These are phyloP conservation scores for Solanum hybrid DNA, from an alignment of 305 asterid species.

Conservation along the genomic window DNA sequence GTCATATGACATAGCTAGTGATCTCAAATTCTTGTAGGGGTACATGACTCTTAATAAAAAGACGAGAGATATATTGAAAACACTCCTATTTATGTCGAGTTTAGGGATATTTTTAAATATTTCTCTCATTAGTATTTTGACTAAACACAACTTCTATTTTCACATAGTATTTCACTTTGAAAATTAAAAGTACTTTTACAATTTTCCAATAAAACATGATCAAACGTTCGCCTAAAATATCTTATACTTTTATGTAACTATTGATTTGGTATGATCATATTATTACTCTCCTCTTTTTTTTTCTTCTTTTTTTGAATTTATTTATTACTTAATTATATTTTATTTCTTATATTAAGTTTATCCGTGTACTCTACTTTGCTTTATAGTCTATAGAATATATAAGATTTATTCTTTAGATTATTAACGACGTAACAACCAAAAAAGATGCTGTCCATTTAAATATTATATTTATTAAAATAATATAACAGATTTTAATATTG, in stretches of 20 bases:
- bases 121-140: no score
- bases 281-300: background rate
- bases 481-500: background rate
- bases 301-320: background rate
- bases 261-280: background rate
- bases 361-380: background rate
- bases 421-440: background rate
- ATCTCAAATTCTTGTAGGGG: no score
- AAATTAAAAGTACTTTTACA: no score
- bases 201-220: no score
- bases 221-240: background rate
- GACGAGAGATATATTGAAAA: accelerated
- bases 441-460: background rate
- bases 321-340: background rate
- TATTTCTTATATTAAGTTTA: background rate
- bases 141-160: background rate
- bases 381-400: background rate
- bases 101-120: no score
- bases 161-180: background rate
- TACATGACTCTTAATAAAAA: no score
- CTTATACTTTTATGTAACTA: background rate
- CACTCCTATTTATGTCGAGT: no score
- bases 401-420: background rate
- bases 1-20: background rate
- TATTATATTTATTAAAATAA: background rate